Evolutionary conservation across 2,329 filamentous ascomycete genomes (phyloP).

Genomic region (Aspergillus phoenicis): DNA sequence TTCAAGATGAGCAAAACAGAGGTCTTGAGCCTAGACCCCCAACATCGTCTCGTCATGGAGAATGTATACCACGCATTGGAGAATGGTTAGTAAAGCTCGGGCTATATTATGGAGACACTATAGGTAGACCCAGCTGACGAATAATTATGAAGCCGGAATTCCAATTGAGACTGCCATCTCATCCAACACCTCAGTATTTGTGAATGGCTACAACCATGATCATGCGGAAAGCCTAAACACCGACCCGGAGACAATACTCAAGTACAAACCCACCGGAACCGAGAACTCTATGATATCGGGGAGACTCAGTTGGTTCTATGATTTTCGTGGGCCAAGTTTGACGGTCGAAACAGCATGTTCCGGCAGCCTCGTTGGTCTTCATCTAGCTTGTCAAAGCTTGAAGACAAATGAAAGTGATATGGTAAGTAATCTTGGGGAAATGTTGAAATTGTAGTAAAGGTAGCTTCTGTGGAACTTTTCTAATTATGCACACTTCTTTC

Average conservation of each 20-base stretch:
- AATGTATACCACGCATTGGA: conserved; percentile 39
- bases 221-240: conserved; percentile 26
- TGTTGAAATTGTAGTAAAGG: too few species aligned
- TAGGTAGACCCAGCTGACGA: not conserved
- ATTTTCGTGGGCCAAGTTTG: conserved; percentile 32
- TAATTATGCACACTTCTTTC: too few species aligned
- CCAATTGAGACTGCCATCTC: conserved; percentile 26
- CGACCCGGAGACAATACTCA: conserved; percentile 26
- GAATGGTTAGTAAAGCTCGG: conserved; percentile 18
- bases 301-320: conserved; percentile 1
- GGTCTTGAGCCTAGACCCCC: conserved; percentile 33
- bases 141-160: conserved; percentile 22
- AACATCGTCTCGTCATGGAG: conserved; percentile 39
- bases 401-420: conserved; percentile 25
- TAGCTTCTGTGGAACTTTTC: too few species aligned
- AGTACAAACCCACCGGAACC: conserved; percentile 27
- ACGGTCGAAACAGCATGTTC: conserved; percentile 48
- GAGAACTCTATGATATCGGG: conserved; percentile 26
- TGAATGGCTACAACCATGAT: conserved; percentile 32
- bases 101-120: too few species aligned
- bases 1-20: conserved; percentile 36
- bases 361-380: conserved; percentile 39
- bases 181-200: conserved; percentile 31
- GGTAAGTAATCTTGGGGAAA: conserved; percentile 16
- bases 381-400: conserved; percentile 41